These are phyloP conservation scores for Aspergillus eucalypticola DNA, from an alignment of 2,329 filamentous ascomycete species.

Conservation along the genomic window DNA sequence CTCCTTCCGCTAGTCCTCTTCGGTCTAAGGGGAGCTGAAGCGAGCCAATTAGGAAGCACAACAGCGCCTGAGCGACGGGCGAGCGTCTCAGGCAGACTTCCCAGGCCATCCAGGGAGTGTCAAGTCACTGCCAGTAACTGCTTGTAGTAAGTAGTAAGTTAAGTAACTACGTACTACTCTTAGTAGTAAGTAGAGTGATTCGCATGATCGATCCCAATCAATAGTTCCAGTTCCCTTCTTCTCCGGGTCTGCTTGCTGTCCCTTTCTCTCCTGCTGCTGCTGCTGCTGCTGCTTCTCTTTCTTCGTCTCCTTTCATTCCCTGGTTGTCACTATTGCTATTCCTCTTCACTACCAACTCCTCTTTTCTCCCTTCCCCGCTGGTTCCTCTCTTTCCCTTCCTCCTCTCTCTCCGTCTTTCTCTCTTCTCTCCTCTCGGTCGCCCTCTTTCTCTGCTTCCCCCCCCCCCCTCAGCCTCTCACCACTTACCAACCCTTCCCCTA, in stretches of 20 bases:
- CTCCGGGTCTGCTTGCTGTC: neutral
- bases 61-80: constrained; percentile 6
- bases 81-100: constrained; percentile 14
- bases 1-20: neutral
- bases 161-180: no score
- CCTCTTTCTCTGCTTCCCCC: constrained; percentile 16
- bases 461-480: constrained; percentile 25
- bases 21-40: constrained; percentile 6
- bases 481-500: constrained; percentile 17
- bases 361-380: neutral
- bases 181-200: neutral
- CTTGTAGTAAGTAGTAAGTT: no score
- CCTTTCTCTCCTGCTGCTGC: neutral
- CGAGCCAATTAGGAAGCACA: constrained; percentile 16
- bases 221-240: neutral
- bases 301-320: neutral
- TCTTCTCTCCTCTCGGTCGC: constrained; percentile 20
- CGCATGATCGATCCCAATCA: neutral
- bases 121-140: no score
- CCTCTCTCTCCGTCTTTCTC: constrained; percentile 13
- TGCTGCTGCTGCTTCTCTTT: neutral
- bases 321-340: constrained; percentile 2
- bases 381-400: constrained; percentile 3
- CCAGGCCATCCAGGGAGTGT: no score
- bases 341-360: constrained; percentile 1